These are phyloP conservation scores for Neurospora sp. DNA, from an alignment of 495 filamentous ascomycete genomes.

Conservation along the genomic window DNA sequence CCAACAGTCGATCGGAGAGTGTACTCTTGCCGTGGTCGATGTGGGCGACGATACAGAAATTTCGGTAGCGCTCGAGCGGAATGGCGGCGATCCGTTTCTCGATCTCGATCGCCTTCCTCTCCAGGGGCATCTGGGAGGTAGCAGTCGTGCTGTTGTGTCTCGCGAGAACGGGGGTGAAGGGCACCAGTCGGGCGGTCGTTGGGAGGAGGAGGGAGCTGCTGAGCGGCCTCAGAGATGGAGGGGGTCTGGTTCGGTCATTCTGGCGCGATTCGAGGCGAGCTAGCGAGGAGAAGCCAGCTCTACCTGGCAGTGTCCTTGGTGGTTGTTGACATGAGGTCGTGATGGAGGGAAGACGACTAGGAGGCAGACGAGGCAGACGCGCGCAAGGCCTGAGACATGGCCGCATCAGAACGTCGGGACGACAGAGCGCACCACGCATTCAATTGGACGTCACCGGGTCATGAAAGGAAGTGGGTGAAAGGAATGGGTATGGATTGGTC, in stretches of 20 bases:
- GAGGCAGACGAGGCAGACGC: constrained; percentile 13
- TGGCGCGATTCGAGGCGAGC: not conserved
- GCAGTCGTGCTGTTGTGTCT: not conserved
- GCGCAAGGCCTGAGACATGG: constrained; percentile 15
- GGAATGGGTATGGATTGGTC: not conserved
- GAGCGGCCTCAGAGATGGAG: not conserved
- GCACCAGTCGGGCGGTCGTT: not conserved
- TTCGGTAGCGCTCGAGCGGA: constrained; percentile 84
- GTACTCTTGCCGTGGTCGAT: constrained; percentile 99
- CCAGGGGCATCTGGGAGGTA: constrained; percentile 1
- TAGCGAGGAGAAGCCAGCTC: not conserved
- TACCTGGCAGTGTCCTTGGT: not conserved
- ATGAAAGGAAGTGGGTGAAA: not conserved
- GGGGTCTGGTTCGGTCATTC: not conserved
- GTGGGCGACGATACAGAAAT: constrained; percentile 97
- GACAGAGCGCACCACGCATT: constrained; percentile 19
- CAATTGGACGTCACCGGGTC: constrained; percentile 14
- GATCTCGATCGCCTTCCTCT: constrained; percentile 36
- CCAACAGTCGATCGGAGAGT: constrained; percentile 81
- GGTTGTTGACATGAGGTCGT: not conserved
- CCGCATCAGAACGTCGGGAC: constrained; percentile 18
- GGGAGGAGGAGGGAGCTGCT: not conserved
- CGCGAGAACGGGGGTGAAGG: not conserved
- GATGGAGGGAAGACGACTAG: not conserved
- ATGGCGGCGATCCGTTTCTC: constrained; percentile 79